Evolutionary conservation across 345 rosid species (phyloP), one percentile per base, ranked within the genome.

Genomic region (Erysimum cheiranthoides): DNA sequence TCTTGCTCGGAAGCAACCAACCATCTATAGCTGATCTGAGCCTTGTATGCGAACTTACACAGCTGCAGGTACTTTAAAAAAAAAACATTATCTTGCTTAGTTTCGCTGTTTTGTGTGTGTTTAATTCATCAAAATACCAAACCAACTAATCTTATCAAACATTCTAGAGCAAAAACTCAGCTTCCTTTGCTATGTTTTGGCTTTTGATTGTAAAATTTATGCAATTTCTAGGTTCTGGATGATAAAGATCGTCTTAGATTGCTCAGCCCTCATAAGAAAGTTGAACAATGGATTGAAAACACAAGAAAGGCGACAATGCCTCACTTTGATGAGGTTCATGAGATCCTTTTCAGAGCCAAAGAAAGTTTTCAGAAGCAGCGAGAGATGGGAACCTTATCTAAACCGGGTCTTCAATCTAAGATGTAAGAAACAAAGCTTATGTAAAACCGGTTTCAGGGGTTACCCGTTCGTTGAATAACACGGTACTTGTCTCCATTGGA

Each of bases 1-100:
- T 87, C 82, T 73, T 90, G 83, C 68, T 88, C 4, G 94, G 91
- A 61, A 81, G 89, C 73, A 86, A 86, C 84, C 96, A 87, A 68
- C 94, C 94, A 42, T 85, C 96, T 12, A 84, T 93, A 70, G 97
- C 96, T 59, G 97, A 93, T 82, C 84, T 93, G 54, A 87, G 89
- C 87, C 90, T 93, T 27, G 89, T 86, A 7, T 93, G 96, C 67
- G 93, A 91, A 76, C 73, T 91, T 71, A 90, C 80, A 90, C 96
- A 88, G 69, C 86, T 90, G 58, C 89, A 90, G 92, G 95, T 90
- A 81, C 45, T 18, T 34, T 21, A 21, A 21, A 21, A 28, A 5
- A 7, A 30, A 54, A 30, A 3, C 42, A 68, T 71, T 5, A 14
- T 43, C 3, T 36, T n/a, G 30, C 4, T 38, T 30, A 10, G 3